Evolutionary conservation across 2,329 filamentous ascomycete genomes (phyloP), one percentile per base, ranked within the genome.

Genomic region (Aotearoamyces nothofagi): DNA sequence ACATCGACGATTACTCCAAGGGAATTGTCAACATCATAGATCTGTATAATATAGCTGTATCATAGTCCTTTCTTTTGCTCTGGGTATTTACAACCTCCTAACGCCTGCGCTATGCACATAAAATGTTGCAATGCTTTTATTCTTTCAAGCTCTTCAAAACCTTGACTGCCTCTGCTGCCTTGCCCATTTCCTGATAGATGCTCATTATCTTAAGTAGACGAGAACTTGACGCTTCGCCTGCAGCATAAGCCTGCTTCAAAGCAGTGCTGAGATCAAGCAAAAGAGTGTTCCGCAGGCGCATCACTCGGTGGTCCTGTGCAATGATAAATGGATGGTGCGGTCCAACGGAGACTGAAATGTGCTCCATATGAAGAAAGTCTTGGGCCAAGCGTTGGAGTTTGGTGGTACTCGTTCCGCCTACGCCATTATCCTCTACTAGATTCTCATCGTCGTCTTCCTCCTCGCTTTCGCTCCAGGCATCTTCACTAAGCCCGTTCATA

Each of bases 231-330:
- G 38, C 38, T n/a, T 49, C 47, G 9, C 56, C 50, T 14, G 51
- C 43, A 9, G 44, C 42, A 27, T 57, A 63, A 5, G 64, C 60
- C 40, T 74, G 66, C 43, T 70, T 68, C 31, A 79, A 49, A 4
- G 69, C 69, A 22, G 65, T 65, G 32, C 65, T 69, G 17, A 82
- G 51, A 52, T 81, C 76, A 25, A 78, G 53, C 17, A 78, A 48
- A 32, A 81, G 49, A 0, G 71, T 76, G 32, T 69, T 69, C 34
- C 64, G 61, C 14, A 78, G 57, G 40, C 65, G 66, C 20, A 57
- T 47, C 31, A 78, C 49, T 27, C 75, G 56, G 4, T 57, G 50
- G 38, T 65, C 54, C 41, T 77, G 71, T 10, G 59, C 58, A 19
- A 58, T 45, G 10, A 81, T 46, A 40, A 80, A 80, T 1, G 75